Evolutionary conservation across 2,329 filamentous ascomycete genomes (phyloP), one percentile per base, ranked within the genome.

Genomic region (Colletotrichum caudatum): DNA sequence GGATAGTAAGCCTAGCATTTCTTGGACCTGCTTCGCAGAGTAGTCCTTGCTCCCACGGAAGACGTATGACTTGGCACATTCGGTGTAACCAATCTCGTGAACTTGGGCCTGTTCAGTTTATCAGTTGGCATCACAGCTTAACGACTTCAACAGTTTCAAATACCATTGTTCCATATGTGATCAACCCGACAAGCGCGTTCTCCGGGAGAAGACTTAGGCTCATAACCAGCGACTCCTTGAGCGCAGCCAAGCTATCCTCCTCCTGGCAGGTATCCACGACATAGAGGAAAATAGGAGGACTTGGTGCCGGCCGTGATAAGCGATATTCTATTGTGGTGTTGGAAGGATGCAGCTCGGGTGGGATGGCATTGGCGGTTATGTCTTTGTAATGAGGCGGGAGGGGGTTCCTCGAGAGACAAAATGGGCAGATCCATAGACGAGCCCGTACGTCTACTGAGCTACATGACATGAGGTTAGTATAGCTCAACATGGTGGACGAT

Each of bases 31-130:
- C 84, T 98, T 98, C 65, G 95, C 93, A n/a, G 91, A 89, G 82
- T 99, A 99, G 78, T 99, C 96, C 86, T 98, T 99, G 86, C 91
- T 98, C 50, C 96, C 96, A 68, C 95, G 91, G 88, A 99, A 99
- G 53, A 99, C 96, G 78, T 98, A 99, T 7, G 95, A 98, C 84
- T 98, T 99, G 75, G 96, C 94, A 82, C 96, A 99, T 83, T 98
- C 96, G 66, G 93, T 95, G 80, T 99, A 99, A 66, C 96, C 96
- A 76, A 99, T 94, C 83, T 99, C 96, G 80, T 99, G 96, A 23
- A 99, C 94, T 89, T 98, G 95, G 41, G 94, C 91, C 93, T 94
- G 76, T 18, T 29, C 58, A 75, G 14, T 53, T 8, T n/a, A 35
- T 14, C 26, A 5, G 50, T 61, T 33, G 50, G 62, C 44, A 50